These are phyloP conservation scores for Adansonia madagascariensis DNA, from an alignment of 441 rosid genomes.

Conservation along the genomic window DNA sequence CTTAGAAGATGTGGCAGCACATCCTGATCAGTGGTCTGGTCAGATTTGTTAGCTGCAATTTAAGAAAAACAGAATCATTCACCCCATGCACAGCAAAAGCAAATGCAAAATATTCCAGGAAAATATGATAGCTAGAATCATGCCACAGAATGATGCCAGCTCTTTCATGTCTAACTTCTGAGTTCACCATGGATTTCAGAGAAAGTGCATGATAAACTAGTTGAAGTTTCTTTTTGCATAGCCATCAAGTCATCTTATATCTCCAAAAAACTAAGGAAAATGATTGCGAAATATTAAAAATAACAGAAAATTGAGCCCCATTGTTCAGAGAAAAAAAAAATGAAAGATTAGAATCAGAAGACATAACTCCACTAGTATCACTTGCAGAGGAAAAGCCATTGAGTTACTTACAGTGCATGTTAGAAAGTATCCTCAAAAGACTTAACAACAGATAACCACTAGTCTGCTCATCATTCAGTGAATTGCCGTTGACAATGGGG, in stretches of 20 bases:
- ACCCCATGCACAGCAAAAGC: not conserved
- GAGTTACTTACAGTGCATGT: conserved; percentile 72
- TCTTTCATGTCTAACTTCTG: not conserved
- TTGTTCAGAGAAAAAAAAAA: not conserved
- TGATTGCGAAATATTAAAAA: not conserved
- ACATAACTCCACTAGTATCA: not conserved
- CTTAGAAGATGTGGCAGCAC: not conserved
- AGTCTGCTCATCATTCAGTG: conserved; percentile 71
- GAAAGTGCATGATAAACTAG: not conserved
- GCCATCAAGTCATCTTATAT: not conserved
- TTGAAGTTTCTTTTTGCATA: not conserved
- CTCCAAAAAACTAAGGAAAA: not conserved
- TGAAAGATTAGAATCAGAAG: conserved; percentile 10
- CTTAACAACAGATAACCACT: conserved; percentile 73
- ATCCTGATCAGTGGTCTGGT: not conserved
- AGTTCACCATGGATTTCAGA: not conserved
- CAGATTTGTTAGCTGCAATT: not conserved
- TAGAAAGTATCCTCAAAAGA: conserved; percentile 83
- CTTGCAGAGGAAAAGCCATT: not conserved
- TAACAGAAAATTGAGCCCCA: conserved; percentile 7
- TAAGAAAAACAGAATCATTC: conserved; percentile 4
- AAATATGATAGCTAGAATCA: not conserved
- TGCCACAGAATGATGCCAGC: not conserved
- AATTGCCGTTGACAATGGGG: conserved; percentile 47
- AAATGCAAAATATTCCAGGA: not conserved